These are phyloP conservation scores for Hyphopichia wangnamkhiaoensis DNA, from an alignment of 1,139 yeast genomes.

Conservation along the genomic window DNA sequence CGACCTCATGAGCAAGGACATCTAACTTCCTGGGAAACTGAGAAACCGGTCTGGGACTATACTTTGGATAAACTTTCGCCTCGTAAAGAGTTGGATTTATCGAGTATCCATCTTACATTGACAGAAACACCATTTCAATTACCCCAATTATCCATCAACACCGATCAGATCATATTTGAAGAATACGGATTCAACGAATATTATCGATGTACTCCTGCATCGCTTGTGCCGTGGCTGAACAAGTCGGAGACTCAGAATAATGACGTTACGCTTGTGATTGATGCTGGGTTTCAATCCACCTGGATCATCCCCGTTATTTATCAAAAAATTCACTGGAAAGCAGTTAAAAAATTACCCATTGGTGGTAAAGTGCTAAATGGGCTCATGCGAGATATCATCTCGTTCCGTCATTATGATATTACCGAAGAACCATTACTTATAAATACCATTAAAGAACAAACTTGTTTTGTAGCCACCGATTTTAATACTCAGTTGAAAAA, in stretches of 20 bases:
- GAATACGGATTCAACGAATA: constrained; percentile 81
- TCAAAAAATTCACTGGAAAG: constrained; percentile 78
- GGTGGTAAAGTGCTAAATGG: constrained; percentile 90
- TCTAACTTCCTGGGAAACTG: constrained; percentile 87
- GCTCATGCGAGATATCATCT: constrained; percentile 75
- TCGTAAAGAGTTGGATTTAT: constrained; percentile 41
- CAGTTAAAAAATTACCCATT: constrained; percentile 71
- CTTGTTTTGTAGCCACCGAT: constrained; percentile 72
- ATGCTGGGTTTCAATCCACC: constrained; percentile 85
- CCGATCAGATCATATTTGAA: constrained; percentile 92
- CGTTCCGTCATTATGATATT: constrained; percentile 91
- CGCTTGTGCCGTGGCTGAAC: constrained; percentile 69
- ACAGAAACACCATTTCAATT: constrained; percentile 83
- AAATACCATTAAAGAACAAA: constrained; percentile 80
- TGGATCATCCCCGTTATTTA: constrained; percentile 84
- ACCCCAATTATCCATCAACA: constrained; percentile 79
- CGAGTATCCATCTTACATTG: constrained; percentile 52
- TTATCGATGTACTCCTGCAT: constrained; percentile 61
- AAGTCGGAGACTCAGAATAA: constrained; percentile 21
- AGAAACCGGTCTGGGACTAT: constrained; percentile 92
- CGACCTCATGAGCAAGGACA: constrained; percentile 91
- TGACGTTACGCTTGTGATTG: constrained; percentile 80
- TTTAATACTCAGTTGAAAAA: constrained; percentile 58
- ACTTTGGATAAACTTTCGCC: constrained; percentile 42
- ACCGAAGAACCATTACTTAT: constrained; percentile 86